A percentile compares a stretch with the other conserved stretches of the same genome.
Evolutionary conservation across 352 stramenopile genomes (phyloP).

Genomic region (Pythium monospermum): DNA sequence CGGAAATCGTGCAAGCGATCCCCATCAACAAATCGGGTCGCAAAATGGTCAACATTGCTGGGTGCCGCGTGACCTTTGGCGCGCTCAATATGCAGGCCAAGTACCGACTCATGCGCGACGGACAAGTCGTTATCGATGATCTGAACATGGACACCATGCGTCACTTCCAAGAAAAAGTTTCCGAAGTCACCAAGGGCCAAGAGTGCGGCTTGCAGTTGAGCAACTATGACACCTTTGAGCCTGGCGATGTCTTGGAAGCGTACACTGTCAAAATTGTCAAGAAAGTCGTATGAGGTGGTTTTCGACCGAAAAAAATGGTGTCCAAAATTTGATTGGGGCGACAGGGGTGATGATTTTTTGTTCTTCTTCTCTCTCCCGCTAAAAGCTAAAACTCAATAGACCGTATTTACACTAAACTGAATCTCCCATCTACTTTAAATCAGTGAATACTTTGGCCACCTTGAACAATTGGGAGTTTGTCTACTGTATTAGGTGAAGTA

Average conservation of each 20-base stretch:
- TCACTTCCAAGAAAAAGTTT: slow-evolving; percentile 91
- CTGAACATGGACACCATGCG: slow-evolving; percentile 81
- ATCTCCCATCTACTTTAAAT: too few species aligned
- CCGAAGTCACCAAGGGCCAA: slow-evolving; percentile 90
- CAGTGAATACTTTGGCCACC: too few species aligned
- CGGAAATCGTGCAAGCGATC: slow-evolving; percentile 82
- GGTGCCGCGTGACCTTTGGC: slow-evolving; percentile 94
- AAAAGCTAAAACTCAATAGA: too few species aligned
- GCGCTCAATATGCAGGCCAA: slow-evolving; percentile 85
- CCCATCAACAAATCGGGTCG: slow-evolving; percentile 73
- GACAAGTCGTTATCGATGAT: slow-evolving; percentile 87
- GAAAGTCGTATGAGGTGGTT: slow-evolving; percentile 34
- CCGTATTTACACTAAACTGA: slow-evolving; percentile 20
- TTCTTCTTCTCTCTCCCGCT: too few species aligned
- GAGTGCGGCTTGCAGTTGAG: slow-evolving; percentile 97
- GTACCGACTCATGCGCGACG: slow-evolving; percentile 87
- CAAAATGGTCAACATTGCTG: slow-evolving; percentile 92
- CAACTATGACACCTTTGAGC: slow-evolving; percentile 90
- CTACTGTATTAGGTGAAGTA: too few species aligned
- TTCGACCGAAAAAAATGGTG: slow-evolving; percentile 1
- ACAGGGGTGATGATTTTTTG: too few species aligned
- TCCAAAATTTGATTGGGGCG: too few species aligned
- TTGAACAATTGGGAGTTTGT: too few species aligned
- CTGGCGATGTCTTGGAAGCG: slow-evolving; percentile 94
- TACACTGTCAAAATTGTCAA: slow-evolving; percentile 76